Evolutionary conservation across 1,284 basidiomycete species (phyloP).

Genomic region (Cryptococcus sp.): DNA sequence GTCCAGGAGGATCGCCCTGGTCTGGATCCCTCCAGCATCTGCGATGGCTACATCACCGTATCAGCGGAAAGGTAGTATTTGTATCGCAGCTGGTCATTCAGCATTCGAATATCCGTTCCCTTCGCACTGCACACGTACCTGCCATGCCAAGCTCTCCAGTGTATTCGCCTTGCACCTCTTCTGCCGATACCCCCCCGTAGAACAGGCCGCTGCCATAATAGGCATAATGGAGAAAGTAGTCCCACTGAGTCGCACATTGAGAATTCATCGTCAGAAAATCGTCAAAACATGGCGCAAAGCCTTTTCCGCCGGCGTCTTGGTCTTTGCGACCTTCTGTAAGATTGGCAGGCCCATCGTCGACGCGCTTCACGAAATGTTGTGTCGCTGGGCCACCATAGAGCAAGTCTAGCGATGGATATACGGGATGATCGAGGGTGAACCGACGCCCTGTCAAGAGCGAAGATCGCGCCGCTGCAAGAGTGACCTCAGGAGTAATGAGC

Average conservation of each 20-base stretch:
- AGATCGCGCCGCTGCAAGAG: conserved; percentile 9
- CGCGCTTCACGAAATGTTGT: conserved; percentile 6
- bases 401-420: conserved; percentile 18
- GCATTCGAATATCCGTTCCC: background rate
- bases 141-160: conserved; percentile 24
- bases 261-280: conserved; percentile 21
- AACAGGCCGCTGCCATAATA: conserved; percentile 17
- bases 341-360: conserved; percentile 7
- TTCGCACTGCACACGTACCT: conserved; percentile 7
- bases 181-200: conserved; percentile 21
- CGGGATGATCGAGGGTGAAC: conserved; percentile 18
- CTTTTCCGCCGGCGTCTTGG: conserved; percentile 3
- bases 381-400: conserved; percentile 8
- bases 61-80: background rate
- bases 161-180: conserved; percentile 15
- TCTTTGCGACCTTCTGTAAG: conserved; percentile 2
- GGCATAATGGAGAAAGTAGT: conserved; percentile 22
- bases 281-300: conserved; percentile 19
- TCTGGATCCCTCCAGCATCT: conserved; percentile 18
- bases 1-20: conserved; percentile 19
- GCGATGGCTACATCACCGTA: conserved; percentile 6
- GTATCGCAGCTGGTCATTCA: too few relatives aligned
- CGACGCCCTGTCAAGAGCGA: conserved; percentile 14
- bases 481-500: conserved; percentile 22
- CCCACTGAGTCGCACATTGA: conserved; percentile 25